Percentiles rank a stretch among this genome's conserved stretches.
phyloP scores from a whole-genome alignment of 768 basidiomycete genomes.

The Suillus subaureus region DNA sequence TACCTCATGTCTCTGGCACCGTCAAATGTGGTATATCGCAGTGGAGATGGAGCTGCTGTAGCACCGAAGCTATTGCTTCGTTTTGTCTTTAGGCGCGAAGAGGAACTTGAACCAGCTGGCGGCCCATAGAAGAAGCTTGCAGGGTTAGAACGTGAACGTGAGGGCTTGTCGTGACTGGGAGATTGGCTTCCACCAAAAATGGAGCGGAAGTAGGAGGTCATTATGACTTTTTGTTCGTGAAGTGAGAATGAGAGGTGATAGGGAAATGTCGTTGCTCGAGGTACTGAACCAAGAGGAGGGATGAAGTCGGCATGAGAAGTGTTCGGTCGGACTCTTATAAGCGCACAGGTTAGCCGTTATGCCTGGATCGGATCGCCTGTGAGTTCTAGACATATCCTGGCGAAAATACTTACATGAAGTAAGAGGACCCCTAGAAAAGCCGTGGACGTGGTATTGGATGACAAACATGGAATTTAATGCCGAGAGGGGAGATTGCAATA shows the following conservation, averaged over 20 bases:
- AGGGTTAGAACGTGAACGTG: conserved; percentile 44
- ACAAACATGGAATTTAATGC: conserved; percentile 23
- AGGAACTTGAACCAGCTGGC: conserved; percentile 10
- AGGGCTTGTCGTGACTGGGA: conserved; percentile 37
- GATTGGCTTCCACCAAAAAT: conserved; percentile 41
- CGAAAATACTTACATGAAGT: conserved; percentile 31
- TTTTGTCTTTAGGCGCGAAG: conserved; percentile 38
- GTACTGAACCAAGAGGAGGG: conserved; percentile 16
- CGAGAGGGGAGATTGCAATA: conserved; percentile 24
- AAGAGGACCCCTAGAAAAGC: conserved; percentile 36
- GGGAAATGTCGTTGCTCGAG: conserved; percentile 19
- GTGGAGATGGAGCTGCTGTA: conserved; percentile 40
- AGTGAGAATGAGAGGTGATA: conserved; percentile 5
- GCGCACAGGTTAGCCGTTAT: conserved; percentile 20
- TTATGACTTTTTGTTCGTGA: conserved; percentile 30
- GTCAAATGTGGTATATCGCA: conserved; percentile 43
- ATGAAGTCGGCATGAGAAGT: conserved; percentile 11
- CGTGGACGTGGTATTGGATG: conserved; percentile 16
- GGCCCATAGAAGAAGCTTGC: conserved; percentile 44
- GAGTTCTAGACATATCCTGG: conserved; percentile 27
- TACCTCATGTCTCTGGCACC: conserved; percentile 35
- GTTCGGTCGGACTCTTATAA: conserved; percentile 22
- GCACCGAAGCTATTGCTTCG: conserved; percentile 44
- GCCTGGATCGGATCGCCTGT: conserved; percentile 18
- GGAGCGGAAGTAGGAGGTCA: conserved; percentile 55